Percentiles rank a stretch among this genome's conserved stretches.
These are phyloP conservation scores for Gaertneriomyces semiglobifer DNA, from an alignment of 192 early-diverging fungal genomes.

Conservation along the genomic window DNA sequence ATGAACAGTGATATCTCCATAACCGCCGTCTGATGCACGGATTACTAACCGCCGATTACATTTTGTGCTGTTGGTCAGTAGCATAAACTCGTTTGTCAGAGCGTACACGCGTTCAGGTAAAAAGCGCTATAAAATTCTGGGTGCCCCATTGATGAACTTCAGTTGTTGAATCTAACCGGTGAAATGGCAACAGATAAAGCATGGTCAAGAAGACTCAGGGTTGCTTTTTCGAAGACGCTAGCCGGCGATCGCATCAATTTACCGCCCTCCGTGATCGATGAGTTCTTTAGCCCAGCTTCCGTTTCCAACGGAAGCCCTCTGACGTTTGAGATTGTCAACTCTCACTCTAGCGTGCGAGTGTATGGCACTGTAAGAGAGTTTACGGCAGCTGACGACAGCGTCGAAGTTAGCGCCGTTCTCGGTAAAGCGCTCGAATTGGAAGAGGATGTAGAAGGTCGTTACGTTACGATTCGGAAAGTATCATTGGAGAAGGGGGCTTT, in stretches of 20 bases:
- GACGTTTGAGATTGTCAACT: constrained; percentile 58
- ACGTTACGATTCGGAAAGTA: constrained; percentile 34
- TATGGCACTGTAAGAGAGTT: constrained; percentile 76
- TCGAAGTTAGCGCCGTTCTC: constrained; percentile 52
- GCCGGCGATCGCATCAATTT: constrained; percentile 60
- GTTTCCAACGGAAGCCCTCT: constrained; percentile 30
- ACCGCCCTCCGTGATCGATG: constrained; percentile 48
- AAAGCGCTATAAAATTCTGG: no score
- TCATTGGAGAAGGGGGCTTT: constrained; percentile 62
- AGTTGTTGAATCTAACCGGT: no score
- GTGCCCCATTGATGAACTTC: no score
- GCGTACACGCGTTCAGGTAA: no score
- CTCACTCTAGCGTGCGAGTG: constrained; percentile 36
- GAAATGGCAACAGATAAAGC: no score
- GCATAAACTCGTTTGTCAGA: no score
- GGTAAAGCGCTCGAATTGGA: constrained; percentile 27
- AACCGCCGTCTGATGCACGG: no score
- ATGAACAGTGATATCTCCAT: no score
- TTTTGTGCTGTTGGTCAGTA: no score
- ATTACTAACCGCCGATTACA: no score
- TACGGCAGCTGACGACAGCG: constrained; percentile 48
- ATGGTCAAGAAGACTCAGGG: no score
- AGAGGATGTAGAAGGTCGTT: background rate
- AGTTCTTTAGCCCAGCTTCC: constrained; percentile 27
- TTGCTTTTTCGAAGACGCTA: background rate